These are phyloP conservation scores for Chlamydomonas sp. DNA, from an alignment of 139 green algal species.

Conservation along the genomic window DNA sequence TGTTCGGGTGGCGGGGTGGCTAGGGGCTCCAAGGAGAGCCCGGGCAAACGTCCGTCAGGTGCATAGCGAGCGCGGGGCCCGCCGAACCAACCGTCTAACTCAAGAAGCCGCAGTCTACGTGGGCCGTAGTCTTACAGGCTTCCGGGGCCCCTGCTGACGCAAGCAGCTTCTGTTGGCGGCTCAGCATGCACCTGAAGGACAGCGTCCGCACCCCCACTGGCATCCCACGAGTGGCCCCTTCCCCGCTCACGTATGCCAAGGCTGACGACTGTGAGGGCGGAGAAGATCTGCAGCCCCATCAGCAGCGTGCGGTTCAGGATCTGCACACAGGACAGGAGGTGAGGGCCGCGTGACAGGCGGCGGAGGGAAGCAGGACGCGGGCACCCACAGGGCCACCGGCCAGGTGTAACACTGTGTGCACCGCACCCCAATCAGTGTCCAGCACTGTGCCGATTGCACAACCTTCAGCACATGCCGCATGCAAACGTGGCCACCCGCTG, in stretches of 20 bases:
- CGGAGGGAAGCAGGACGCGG: not conserved
- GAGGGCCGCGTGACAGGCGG: not conserved
- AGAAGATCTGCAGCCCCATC: constrained; percentile 31
- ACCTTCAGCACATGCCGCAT: not conserved
- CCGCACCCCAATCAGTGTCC: not conserved
- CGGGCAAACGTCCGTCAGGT: too few species aligned
- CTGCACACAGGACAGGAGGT: not conserved
- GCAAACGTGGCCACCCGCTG: not conserved
- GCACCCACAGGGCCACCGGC: not conserved
- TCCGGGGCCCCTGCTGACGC: not conserved
- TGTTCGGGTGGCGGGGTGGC: too few species aligned
- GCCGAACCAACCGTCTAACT: too few species aligned
- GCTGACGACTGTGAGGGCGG: constrained; percentile 13
- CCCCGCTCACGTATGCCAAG: not conserved
- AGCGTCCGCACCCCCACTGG: not conserved
- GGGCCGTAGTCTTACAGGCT: not conserved
- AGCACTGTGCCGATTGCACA: not conserved
- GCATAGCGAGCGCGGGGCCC: too few species aligned
- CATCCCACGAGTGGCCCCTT: not conserved
- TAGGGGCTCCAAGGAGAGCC: too few species aligned
- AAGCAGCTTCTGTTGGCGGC: not conserved
- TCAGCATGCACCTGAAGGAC: not conserved
- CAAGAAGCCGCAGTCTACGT: too few species aligned
- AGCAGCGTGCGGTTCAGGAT: constrained; percentile 26
- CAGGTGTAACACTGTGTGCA: too few species aligned